Base-by-base conservation (phyloP, 2,329 filamentous ascomycete species). In the Magnaporthiopsis incrustans region DNA sequence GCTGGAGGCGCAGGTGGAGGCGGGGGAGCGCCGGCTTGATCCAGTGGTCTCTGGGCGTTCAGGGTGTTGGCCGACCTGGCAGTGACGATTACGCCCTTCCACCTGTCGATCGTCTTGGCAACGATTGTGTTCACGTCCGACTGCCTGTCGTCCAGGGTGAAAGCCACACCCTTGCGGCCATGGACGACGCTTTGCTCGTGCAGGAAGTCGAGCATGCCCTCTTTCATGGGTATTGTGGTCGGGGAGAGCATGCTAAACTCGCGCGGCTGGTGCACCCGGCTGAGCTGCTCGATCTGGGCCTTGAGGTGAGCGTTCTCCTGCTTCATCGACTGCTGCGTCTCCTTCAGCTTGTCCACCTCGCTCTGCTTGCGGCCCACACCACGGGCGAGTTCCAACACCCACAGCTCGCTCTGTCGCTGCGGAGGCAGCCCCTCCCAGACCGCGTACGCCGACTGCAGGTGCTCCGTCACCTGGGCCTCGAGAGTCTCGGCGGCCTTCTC, bases 391-490 rank as follows among this genome's bases (percentile, higher is more conserved):
- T 88, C 85, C 50, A 89, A 71, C 6, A 80, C 75, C 86, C 86
- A 89, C 8, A 88, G 78, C 67, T 87, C 84, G 32, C 79, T 79
- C 63, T 83, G 82, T 27, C 84, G 80, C 50, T 84, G 81, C 2
- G 74, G 68, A 0, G 86, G 76, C 32, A 95, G 78, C 1, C 79
- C 79, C 62, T 85, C 85, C 93, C 93, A 98, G 57, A 91, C 88
- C 8, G 83, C 81, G 73, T 87, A 96, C 0, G 91, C 87, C 18
- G 88, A 85, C n/a, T 89, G 84, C 7, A 97, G 75, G 73, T 98
- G 94, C 65, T 89, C 83, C 57, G 84, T 80, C 38, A 93, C 84
- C 68, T 89, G 86, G 62, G 86, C 85, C 67, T 92, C 87, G 62
- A 94, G 82, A 33, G 79, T 75, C 67, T 81, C 84, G 57, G 80